Conservation (phyloP, 2,329 filamentous ascomycete species). For the Fusarium sp. region DNA sequence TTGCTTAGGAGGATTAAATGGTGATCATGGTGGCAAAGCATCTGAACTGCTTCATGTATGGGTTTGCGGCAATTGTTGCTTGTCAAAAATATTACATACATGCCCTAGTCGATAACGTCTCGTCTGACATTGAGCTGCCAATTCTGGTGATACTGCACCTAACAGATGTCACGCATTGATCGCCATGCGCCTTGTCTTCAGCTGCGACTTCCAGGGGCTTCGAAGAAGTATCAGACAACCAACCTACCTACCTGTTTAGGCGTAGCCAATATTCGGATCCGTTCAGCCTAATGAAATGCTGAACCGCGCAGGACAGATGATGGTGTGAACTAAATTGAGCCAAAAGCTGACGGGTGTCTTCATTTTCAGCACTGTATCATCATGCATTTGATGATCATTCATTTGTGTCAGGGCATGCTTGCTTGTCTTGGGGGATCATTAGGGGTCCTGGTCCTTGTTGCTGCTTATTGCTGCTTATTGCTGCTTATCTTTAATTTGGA, state of each 20-base stretch:
- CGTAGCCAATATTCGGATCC: not conserved
- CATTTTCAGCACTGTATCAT: conserved; percentile 1
- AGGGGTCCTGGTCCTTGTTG: conserved; percentile 5
- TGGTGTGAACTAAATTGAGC: conserved; percentile 13
- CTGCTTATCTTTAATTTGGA: conserved; percentile 14
- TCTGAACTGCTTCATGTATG: not conserved
- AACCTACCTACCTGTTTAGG: conserved; percentile 28
- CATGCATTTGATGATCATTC: conserved; percentile 1
- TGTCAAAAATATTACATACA: not conserved
- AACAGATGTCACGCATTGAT: conserved; percentile 29
- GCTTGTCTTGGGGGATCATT: not conserved
- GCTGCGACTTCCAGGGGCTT: conserved; percentile 24
- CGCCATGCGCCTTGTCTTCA: conserved; percentile 30
- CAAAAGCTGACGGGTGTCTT: not conserved
- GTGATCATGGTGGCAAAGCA: conserved; percentile 23
- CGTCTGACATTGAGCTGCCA: conserved; percentile 23
- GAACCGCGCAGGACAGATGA: not conserved
- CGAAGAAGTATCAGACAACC: conserved; percentile 10
- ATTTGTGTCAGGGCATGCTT: not conserved
- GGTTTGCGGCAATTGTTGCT: conserved; percentile 17
- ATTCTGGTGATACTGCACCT: conserved; percentile 10
- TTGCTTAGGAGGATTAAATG: conserved; percentile 9
- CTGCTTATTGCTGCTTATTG: not conserved
- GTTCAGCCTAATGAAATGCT: conserved; percentile 2
- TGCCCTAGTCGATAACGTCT: conserved; percentile 2